Evolutionary conservation across 1,284 basidiomycete species (phyloP).

Genomic region (Schizopora paradoxa): DNA sequence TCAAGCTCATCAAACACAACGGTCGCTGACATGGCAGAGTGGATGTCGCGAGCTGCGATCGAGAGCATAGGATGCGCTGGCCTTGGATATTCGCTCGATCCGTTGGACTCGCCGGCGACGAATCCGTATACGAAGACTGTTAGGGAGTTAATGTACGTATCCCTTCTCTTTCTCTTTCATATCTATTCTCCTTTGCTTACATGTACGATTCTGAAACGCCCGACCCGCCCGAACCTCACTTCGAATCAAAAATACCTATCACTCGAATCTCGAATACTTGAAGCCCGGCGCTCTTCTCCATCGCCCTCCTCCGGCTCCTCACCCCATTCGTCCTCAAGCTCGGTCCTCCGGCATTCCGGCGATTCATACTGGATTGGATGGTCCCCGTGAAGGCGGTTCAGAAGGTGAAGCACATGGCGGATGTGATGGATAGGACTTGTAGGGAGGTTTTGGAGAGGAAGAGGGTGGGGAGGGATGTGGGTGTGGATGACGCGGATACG

Average conservation of each 20-base stretch:
- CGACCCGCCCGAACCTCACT: too few species aligned
- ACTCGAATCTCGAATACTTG: too few species aligned
- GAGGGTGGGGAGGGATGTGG: conserved; percentile 1
- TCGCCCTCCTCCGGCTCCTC: conserved; percentile 42
- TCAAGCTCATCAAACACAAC: conserved; percentile 16
- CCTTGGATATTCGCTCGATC: conserved; percentile 48
- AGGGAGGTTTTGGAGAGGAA: conserved; percentile 36
- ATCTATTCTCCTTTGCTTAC: background rate
- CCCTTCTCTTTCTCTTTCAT: background rate
- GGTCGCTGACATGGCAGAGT: conserved; percentile 41
- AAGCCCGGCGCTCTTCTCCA: conserved; percentile 42
- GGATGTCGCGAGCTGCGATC: conserved; percentile 45
- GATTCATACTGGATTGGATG: conserved; percentile 41
- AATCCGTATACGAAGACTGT: conserved; percentile 45
- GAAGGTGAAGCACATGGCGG: conserved; percentile 39
- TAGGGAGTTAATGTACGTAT: conserved; percentile 41
- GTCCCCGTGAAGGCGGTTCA: conserved; percentile 38
- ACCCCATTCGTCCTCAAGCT: conserved; percentile 41
- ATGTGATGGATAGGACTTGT: conserved; percentile 44
- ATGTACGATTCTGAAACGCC: background rate
- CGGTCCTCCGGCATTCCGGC: conserved; percentile 38
- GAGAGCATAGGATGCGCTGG: conserved; percentile 46
- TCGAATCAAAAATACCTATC: too few species aligned
- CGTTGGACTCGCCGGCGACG: conserved; percentile 38
- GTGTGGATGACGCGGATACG: conserved; percentile 12